These are phyloP conservation scores for Calonectria ilicicola DNA, from an alignment of 2,329 filamentous ascomycete genomes.

Conservation along the genomic window DNA sequence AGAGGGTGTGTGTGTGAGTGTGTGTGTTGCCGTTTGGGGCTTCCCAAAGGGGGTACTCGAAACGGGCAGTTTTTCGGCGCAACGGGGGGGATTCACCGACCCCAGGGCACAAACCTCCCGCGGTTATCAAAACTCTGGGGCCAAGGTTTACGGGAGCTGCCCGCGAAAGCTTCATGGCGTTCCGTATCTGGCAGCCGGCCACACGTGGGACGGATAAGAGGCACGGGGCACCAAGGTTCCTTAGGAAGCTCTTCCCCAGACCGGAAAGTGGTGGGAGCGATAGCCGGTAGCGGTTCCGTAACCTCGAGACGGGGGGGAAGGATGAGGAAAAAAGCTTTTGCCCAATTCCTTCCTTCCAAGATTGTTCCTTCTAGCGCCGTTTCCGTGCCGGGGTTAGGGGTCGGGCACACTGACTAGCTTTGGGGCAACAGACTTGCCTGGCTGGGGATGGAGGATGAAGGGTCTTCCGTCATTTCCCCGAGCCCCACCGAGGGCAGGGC, in stretches of 20 bases:
- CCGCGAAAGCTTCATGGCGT: constrained; percentile 5
- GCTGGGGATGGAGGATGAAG: constrained; percentile 11
- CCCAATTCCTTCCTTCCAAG: constrained; percentile 12
- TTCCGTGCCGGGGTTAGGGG: not conserved
- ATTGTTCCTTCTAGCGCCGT: constrained; percentile 12
- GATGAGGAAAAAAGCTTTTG: constrained; percentile 4
- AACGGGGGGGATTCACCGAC: constrained; percentile 6
- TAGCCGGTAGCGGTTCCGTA: not conserved
- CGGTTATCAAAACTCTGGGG: constrained; percentile 17
- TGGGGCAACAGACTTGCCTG: not conserved
- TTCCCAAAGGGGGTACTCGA: not conserved
- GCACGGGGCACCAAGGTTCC: not conserved
- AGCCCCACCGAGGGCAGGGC: not conserved
- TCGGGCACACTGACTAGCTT: not conserved
- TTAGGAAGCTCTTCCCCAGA: constrained; percentile 14
- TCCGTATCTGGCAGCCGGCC: not conserved
- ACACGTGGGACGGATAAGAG: constrained; percentile 9
- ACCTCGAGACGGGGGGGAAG: constrained; percentile 10
- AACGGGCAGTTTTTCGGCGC: not conserved
- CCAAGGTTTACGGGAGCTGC: constrained; percentile 9
- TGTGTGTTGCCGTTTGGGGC: not conserved
- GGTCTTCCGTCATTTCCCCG: constrained; percentile 21
- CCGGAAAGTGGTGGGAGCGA: constrained; percentile 3
- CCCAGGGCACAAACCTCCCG: not conserved
- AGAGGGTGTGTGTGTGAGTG: not conserved